Evolutionary conservation across 805 yeast genomes (phyloP), one percentile per base, ranked within the genome.

Genomic region (Phaffomyces thermotolerans): DNA sequence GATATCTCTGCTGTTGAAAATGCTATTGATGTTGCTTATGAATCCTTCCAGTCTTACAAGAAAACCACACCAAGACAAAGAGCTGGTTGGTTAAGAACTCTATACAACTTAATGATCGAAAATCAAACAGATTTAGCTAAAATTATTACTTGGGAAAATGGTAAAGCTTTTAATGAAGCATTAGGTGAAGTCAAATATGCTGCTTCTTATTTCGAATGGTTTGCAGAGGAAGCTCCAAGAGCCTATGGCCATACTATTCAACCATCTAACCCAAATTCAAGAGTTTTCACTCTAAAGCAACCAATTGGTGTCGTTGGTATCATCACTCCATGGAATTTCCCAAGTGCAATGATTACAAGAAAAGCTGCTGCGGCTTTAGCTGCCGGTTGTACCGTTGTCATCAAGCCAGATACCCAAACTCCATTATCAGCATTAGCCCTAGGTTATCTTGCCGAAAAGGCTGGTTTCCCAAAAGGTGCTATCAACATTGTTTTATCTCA

Each of bases 141-240:
- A 41, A 65, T 78, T 42, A 56, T 76, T 36, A 66, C 80, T 24
- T 75, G 75, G 76, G 84, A 78, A 59, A 78, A 78, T 54, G 83
- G 84, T 48, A 78, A 78, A 56, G 66, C 79, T 13, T 58, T 74
- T 37, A 57, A 72, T 34, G 83, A 78, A 51, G 72, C 81, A 8
- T 55, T 56, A 10, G 81, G 81, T 42, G 83, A 78, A 53, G 58
- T 76, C 46, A 74, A 69, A 52, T 78, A 78, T 51, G 80, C 77
- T 25, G 83, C 84, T 4, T 75, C 85, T 7, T 89, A 84, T 63
- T 84, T 86, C 60, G 89, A 87, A 58, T 90, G 97, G 96, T 90
- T 79, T 58, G 72, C 95, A 29, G 81, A 76, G 57, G 82, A 76
- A 53, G 79, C 81, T 13, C 73, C 76, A 51, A 61, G 82, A 49